Evolutionary conservation across 2,329 filamentous ascomycete species (phyloP).

Genomic region (Penicillium glabrum): DNA sequence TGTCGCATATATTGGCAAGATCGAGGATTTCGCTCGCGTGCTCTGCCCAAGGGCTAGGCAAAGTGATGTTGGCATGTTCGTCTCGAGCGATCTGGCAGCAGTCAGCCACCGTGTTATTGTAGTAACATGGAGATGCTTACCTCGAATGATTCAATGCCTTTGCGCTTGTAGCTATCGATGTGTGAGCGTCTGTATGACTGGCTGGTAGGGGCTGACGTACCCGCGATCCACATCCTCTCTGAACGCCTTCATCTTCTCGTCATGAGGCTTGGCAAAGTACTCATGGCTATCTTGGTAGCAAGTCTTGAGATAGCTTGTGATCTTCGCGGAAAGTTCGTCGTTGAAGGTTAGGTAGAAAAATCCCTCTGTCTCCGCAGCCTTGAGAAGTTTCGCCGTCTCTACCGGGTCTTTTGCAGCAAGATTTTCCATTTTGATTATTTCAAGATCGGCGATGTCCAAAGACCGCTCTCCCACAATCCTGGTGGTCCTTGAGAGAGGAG

Average conservation of each 20-base stretch:
- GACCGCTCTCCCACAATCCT: slow-evolving; percentile 3
- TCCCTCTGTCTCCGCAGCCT: slow-evolving; percentile 9
- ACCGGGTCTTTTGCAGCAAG: slow-evolving; percentile 7
- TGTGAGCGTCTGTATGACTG: background rate
- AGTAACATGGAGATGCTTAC: background rate
- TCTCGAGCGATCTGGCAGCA: slow-evolving; percentile 4
- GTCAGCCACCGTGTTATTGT: background rate
- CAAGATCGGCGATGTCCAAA: slow-evolving; percentile 3
- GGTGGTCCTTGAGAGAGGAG: background rate
- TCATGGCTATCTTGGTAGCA: slow-evolving; percentile 8
- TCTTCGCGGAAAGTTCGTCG: slow-evolving; percentile 2
- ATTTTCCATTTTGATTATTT: slow-evolving; percentile 2
- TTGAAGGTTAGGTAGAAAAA: slow-evolving; percentile 14
- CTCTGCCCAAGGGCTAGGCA: slow-evolving; percentile 8
- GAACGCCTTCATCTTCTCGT: slow-evolving; percentile 14
- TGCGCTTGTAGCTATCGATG: slow-evolving; percentile 8
- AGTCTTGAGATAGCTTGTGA: background rate
- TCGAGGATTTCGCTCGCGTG: background rate
- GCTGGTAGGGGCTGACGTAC: background rate
- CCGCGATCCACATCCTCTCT: slow-evolving; percentile 7
- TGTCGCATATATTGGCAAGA: slow-evolving; percentile 8
- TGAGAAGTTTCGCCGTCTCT: slow-evolving; percentile 10
- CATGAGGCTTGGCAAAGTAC: slow-evolving; percentile 10
- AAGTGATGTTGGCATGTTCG: slow-evolving; percentile 3
- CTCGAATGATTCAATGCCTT: slow-evolving; percentile 12